Percentiles rank a stretch among this genome's conserved stretches.
These are phyloP conservation scores for Micractinium conductrix DNA, from an alignment of 139 green algal species.

Conservation along the genomic window DNA sequence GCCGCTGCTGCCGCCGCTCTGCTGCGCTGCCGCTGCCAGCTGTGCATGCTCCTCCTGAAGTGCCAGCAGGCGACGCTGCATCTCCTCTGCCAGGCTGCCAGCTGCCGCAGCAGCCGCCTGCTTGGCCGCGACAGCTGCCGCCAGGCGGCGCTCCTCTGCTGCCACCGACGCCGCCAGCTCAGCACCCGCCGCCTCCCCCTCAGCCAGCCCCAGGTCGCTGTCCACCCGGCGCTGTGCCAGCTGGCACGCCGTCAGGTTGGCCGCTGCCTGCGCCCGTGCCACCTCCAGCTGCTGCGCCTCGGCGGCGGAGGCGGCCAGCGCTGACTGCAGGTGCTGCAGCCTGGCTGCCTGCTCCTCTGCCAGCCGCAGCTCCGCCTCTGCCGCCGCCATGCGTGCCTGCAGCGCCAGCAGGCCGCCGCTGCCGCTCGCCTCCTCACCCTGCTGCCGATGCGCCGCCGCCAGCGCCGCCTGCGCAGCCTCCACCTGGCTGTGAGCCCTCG, in stretches of 20 bases:
- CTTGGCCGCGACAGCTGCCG: background rate
- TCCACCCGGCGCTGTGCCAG: background rate
- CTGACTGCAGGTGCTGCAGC: background rate
- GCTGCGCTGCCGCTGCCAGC: background rate
- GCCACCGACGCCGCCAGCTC: background rate
- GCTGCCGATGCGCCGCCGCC: background rate
- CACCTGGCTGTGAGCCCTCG: background rate
- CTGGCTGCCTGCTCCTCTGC: background rate
- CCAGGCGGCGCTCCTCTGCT: constrained; percentile 2
- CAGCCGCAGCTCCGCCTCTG: constrained; percentile 9
- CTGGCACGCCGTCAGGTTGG: background rate
- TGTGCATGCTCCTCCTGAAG: background rate
- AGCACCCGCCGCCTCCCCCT: background rate
- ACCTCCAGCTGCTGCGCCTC: background rate
- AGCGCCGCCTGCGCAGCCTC: background rate
- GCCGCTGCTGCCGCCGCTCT: background rate
- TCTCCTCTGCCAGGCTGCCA: background rate
- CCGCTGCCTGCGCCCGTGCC: background rate
- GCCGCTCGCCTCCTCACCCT: background rate
- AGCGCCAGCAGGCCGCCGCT: background rate
- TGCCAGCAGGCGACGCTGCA: background rate
- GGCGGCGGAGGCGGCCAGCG: background rate
- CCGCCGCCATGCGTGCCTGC: background rate
- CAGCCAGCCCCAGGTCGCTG: background rate
- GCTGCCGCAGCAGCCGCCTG: background rate